A percentile compares a stretch with the other conserved stretches of the same genome.
phyloP scores from a whole-genome alignment of 2,329 filamentous ascomycete species.

The Colletotrichum magnum region DNA sequence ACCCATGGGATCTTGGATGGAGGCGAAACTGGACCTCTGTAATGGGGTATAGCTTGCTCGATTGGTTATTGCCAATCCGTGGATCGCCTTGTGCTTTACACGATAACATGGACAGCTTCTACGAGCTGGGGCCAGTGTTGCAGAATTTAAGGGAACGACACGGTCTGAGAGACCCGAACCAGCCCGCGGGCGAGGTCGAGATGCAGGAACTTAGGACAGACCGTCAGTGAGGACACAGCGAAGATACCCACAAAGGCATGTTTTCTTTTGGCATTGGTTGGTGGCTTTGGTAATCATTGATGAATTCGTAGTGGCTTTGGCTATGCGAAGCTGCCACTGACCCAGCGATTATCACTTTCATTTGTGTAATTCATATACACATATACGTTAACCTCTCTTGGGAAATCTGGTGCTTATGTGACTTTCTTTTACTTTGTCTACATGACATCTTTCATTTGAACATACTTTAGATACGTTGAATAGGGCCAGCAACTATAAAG shows the following conservation, averaged over 20 bases:
- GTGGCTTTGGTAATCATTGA: neutral
- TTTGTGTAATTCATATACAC: too few species aligned
- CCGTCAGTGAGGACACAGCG: conserved; percentile 6
- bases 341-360: neutral
- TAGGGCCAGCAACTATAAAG: too few species aligned
- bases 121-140: conserved; percentile 75
- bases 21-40: conserved; percentile 82
- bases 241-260: conserved; percentile 19
- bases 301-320: neutral
- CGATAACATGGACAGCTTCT: conserved; percentile 75
- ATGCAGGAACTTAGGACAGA: conserved; percentile 45
- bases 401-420: too few species aligned
- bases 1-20: conserved; percentile 85
- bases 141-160: conserved; percentile 65
- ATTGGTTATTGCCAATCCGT: conserved; percentile 86
- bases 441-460: too few species aligned
- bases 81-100: conserved; percentile 82
- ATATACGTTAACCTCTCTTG: too few species aligned
- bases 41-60: conserved; percentile 79
- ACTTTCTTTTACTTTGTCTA: too few species aligned
- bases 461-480: too few species aligned
- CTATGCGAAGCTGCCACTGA: neutral
- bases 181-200: conserved; percentile 46
- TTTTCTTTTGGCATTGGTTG: conserved; percentile 11
- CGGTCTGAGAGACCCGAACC: conserved; percentile 47